Evolutionary conservation across 2,329 filamentous ascomycete species (phyloP).

Genomic region (Didymella glomerata): DNA sequence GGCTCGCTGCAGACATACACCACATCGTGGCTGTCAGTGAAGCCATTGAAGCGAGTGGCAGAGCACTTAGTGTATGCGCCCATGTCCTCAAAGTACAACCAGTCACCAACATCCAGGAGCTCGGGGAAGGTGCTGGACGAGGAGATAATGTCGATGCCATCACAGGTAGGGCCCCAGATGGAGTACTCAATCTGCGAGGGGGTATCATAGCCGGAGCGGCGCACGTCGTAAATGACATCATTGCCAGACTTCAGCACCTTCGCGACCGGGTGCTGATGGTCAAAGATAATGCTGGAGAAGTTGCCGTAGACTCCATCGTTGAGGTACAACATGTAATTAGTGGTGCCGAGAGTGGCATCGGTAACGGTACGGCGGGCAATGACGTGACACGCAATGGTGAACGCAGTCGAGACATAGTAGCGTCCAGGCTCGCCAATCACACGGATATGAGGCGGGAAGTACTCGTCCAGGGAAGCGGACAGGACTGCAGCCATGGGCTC

Average conservation of each 20-base stretch:
- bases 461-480: slow-evolving; percentile 79
- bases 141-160: slow-evolving; percentile 94
- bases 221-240: slow-evolving; percentile 63
- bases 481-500: slow-evolving; percentile 88
- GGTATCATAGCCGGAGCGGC: slow-evolving; percentile 55
- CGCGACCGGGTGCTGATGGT: slow-evolving; percentile 90
- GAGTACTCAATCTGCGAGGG: slow-evolving; percentile 78
- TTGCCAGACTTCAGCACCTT: slow-evolving; percentile 75
- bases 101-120: slow-evolving; percentile 89
- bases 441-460: slow-evolving; percentile 83
- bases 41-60: slow-evolving; percentile 97
- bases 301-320: slow-evolving; percentile 99
- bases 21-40: slow-evolving; percentile 89
- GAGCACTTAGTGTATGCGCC: slow-evolving; percentile 98
- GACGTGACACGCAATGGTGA: slow-evolving; percentile 93
- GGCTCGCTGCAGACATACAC: slow-evolving; percentile 96
- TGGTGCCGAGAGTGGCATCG: slow-evolving; percentile 69
- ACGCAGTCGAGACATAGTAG: slow-evolving; percentile 93
- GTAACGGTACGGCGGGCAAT: slow-evolving; percentile 92
- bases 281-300: slow-evolving; percentile 99
- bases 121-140: slow-evolving; percentile 79
- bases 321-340: slow-evolving; percentile 94
- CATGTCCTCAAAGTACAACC: slow-evolving; percentile 99
- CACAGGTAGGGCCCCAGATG: slow-evolving; percentile 97
- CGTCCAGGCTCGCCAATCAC: slow-evolving; percentile 96